Evolutionary conservation across 345 rosid species (phyloP).

Genomic region (Brassica carinata): DNA sequence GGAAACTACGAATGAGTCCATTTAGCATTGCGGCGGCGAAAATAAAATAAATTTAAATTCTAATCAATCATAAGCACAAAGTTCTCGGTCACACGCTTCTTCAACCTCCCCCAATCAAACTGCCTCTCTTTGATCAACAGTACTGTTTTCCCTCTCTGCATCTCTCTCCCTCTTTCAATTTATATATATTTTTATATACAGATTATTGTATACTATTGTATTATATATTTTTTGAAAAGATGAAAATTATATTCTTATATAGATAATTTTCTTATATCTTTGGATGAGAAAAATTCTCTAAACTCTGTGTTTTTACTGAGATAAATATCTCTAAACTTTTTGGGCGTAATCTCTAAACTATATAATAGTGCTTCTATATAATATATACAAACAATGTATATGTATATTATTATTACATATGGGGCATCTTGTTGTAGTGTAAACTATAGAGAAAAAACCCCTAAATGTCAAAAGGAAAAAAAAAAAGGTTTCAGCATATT

Average conservation of each 20-base stretch:
- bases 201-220: no score
- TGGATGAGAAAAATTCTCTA: background rate
- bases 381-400: background rate
- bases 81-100: constrained; percentile 39
- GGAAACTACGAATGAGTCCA: constrained; percentile 7
- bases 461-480: background rate
- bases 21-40: constrained; percentile 32
- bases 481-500: background rate
- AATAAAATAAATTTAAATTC: background rate
- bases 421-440: constrained; percentile 1
- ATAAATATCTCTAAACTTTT: background rate
- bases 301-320: background rate
- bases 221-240: no score
- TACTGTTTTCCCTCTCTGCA: background rate
- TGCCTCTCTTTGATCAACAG: constrained; percentile 25
- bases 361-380: no score
- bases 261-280: background rate
- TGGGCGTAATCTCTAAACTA: background rate
- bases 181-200: background rate
- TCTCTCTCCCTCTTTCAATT: background rate
- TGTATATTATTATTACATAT: background rate
- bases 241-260: background rate
- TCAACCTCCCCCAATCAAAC: constrained; percentile 37
- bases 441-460: constrained; percentile 2
- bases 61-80: constrained; percentile 28